Percentiles rank a stretch among this genome's conserved stretches.
phyloP scores from a whole-genome alignment of 2,329 filamentous ascomycete species.

The Fusarium papillatum region DNA sequence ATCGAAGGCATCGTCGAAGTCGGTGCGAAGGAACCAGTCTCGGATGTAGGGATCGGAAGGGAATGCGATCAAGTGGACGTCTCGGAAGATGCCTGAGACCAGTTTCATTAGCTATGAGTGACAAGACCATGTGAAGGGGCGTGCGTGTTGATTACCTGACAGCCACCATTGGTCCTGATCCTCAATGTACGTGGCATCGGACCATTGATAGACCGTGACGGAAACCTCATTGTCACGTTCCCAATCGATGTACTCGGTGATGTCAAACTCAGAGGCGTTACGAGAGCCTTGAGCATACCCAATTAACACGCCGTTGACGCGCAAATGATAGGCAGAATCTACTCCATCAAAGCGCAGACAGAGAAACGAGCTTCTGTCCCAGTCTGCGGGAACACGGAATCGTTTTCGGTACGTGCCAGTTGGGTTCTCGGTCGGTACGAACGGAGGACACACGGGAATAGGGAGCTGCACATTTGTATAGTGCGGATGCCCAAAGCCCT shows the following conservation, averaged over 20 bases:
- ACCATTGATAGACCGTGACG: not conserved
- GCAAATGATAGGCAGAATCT: not conserved
- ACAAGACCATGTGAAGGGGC: no score
- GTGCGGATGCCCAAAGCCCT: not conserved
- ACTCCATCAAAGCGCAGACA: not conserved
- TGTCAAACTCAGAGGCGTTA: not conserved
- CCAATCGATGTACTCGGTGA: not conserved
- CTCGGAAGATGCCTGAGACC: not conserved
- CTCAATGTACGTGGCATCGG: not conserved
- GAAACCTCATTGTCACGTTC: not conserved
- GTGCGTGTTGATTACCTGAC: not conserved
- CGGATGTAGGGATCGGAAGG: not conserved
- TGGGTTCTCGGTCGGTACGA: not conserved
- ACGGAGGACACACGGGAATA: not conserved
- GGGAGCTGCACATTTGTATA: not conserved
- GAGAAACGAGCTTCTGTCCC: not conserved
- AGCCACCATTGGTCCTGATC: conserved; percentile 7
- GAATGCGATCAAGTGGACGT: not conserved
- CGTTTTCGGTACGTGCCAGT: not conserved
- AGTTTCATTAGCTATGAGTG: not conserved
- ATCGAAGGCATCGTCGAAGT: not conserved
- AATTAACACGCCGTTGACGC: not conserved
- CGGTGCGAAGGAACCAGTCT: not conserved
- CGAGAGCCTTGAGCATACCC: not conserved
- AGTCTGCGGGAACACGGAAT: not conserved